Percentiles rank a stretch among this genome's conserved stretches.
These are phyloP conservation scores for Podila epigama DNA, from an alignment of 192 early-diverging fungal genomes.

Conservation along the genomic window DNA sequence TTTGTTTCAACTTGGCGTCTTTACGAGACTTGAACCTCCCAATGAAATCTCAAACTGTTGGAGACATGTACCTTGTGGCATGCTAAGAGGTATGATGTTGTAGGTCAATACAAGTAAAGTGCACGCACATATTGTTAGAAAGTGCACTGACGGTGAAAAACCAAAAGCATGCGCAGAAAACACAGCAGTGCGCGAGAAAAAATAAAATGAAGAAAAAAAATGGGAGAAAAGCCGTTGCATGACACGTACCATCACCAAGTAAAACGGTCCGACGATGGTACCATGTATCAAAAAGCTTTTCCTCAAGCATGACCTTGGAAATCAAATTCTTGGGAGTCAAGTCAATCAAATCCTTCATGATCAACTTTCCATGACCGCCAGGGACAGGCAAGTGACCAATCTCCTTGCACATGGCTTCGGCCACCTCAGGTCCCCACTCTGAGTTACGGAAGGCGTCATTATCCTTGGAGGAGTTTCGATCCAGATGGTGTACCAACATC, in stretches of 20 bases:
- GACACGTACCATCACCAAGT: background rate
- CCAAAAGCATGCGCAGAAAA: background rate
- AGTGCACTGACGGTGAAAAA: too few relatives aligned
- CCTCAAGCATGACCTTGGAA: constrained; percentile 11
- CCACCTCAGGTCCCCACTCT: background rate
- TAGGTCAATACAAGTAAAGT: background rate
- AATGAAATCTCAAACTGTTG: too few relatives aligned
- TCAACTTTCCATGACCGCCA: background rate
- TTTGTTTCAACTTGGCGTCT: too few relatives aligned
- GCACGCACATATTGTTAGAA: background rate
- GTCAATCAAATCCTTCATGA: background rate
- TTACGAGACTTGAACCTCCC: too few relatives aligned
- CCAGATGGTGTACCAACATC: constrained; percentile 2
- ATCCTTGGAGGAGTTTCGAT: background rate
- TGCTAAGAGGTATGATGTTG: background rate
- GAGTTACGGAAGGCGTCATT: background rate
- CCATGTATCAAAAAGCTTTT: constrained; percentile 8
- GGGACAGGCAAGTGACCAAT: background rate
- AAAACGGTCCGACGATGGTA: background rate
- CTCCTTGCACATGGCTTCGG: background rate
- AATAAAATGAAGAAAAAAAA: too few relatives aligned
- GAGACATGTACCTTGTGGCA: too few relatives aligned
- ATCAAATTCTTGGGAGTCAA: background rate
- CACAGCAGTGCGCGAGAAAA: background rate
- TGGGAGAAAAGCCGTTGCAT: too few relatives aligned